Percentiles rank a stretch among this genome's conserved stretches.
These are phyloP conservation scores for Tylopilus balloui DNA, from an alignment of 768 basidiomycete genomes.

Conservation along the genomic window DNA sequence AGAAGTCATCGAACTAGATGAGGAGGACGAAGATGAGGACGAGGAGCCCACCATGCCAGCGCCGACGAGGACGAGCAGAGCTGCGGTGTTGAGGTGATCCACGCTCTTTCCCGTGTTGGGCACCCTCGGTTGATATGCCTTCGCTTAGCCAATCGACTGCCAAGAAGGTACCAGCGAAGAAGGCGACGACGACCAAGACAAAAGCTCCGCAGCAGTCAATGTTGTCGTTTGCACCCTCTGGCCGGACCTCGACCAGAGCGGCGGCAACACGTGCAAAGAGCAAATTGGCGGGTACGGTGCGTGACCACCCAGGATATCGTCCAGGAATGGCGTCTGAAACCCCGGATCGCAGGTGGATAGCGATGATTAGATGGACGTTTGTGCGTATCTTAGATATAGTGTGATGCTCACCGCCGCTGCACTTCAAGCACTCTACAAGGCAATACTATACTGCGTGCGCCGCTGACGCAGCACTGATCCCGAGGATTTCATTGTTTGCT, in stretches of 20 bases:
- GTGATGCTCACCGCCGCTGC: background rate
- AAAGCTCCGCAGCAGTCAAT: conserved; percentile 41
- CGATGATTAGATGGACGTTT: conserved; percentile 21
- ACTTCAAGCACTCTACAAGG: background rate
- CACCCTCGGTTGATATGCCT: conserved; percentile 18
- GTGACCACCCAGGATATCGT: conserved; percentile 11
- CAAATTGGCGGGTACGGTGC: conserved; percentile 48
- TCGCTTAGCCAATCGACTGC: conserved; percentile 31
- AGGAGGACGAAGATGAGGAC: no score
- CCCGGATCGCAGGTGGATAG: conserved; percentile 23
- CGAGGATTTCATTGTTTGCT: no score
- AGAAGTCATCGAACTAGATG: no score
- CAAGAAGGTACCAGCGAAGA: conserved; percentile 56
- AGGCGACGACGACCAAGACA: conserved; percentile 33
- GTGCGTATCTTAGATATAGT: background rate
- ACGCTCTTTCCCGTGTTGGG: conserved; percentile 21
- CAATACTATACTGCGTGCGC: background rate
- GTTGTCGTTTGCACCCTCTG: conserved; percentile 59
- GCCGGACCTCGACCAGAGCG: conserved; percentile 52
- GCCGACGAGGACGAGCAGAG: conserved; percentile 57
- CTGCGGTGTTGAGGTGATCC: conserved; percentile 59
- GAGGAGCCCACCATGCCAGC: no score
- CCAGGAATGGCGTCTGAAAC: background rate
- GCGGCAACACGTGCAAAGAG: conserved; percentile 67
- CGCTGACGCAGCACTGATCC: no score